Percentiles rank a stretch among this genome's conserved stretches.
phyloP scores from a whole-genome alignment of 2,329 filamentous ascomycete species.

The Fusarium sp. region DNA sequence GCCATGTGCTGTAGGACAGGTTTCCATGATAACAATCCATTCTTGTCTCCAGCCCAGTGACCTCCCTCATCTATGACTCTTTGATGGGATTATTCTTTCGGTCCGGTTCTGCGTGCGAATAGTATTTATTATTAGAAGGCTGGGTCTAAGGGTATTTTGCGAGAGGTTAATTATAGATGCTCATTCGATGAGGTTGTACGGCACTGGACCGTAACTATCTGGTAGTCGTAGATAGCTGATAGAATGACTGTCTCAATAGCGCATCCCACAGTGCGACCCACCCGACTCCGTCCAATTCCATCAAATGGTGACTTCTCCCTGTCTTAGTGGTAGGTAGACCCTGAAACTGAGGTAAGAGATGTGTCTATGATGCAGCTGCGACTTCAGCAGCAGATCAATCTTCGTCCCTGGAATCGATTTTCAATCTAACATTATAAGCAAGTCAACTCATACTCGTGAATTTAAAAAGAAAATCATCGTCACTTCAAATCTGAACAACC shows the following conservation, averaged over 20 bases:
- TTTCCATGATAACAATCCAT: neutral
- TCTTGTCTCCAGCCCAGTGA: neutral
- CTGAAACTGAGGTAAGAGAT: constrained; percentile 13
- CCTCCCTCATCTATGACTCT: neutral
- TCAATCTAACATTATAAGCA: neutral
- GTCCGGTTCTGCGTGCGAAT: neutral
- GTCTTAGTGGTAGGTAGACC: constrained; percentile 1
- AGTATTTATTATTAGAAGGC: neutral
- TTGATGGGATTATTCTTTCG: neutral
- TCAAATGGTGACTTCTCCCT: neutral
- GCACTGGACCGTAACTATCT: neutral
- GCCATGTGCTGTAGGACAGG: neutral
- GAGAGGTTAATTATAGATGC: neutral
- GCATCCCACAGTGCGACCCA: constrained; percentile 31
- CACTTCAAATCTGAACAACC: neutral
- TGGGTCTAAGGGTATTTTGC: neutral
- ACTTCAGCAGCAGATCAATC: neutral
- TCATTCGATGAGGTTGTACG: neutral
- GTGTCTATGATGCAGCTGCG: neutral
- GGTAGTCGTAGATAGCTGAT: neutral
- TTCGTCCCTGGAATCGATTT: neutral
- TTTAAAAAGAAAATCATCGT: neutral
- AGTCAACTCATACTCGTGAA: neutral
- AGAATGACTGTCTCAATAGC: constrained; percentile 14
- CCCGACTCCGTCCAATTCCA: neutral